Evolutionary conservation across 2,329 filamentous ascomycete species (phyloP), one percentile per base, ranked within the genome.

Genomic region (Colletotrichum camelliae): DNA sequence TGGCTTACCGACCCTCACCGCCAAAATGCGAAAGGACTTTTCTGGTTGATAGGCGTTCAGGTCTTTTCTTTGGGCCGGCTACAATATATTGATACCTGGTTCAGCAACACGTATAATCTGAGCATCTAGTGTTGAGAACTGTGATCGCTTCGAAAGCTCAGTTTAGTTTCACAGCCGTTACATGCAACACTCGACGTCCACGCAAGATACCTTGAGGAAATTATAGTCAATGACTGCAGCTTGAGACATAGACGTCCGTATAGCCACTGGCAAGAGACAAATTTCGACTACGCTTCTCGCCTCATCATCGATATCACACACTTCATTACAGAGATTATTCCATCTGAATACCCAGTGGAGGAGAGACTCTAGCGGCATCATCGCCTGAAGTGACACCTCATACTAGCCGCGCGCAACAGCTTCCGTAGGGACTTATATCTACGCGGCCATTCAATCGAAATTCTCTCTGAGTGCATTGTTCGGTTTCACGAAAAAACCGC

Each of bases 81-180:
- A 43, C n/a, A 68, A 39, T 58, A 67, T 37, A 35, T 66, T 52
- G 64, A 66, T 66, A 66, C 64, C 64, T 66, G 27, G 27, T 66
- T 66, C 10, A 21, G 43, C n/a, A 52, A 52, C 4, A 52, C 12
- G 3, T 48, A 4, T 4, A n/a, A n/a, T n/a, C 39, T 43, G 16
- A 0, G 39, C 39, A 43, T 10, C 9, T n/a, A n/a, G 39, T 43
- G 5, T 43, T 6, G 5, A 43, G 39, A 9, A 43, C 0, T 43
- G 39, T 43, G 39, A 43, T 6, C 8, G 16, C 37, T 43, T 43
- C 37, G 37, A 43, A n/a, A 43, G 39, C 39, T 43, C 8, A n/a
- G 9, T 10, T 1, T 3, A n/a, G 39, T 5, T 2, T n/a, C 0
- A 5, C 39, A 10, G 5, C 18, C 0, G 39, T 43, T n/a, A 9